Evolutionary conservation across 2,329 filamentous ascomycete genomes (phyloP), one percentile per base, ranked within the genome.

Genomic region (Fusarium mundagurra): DNA sequence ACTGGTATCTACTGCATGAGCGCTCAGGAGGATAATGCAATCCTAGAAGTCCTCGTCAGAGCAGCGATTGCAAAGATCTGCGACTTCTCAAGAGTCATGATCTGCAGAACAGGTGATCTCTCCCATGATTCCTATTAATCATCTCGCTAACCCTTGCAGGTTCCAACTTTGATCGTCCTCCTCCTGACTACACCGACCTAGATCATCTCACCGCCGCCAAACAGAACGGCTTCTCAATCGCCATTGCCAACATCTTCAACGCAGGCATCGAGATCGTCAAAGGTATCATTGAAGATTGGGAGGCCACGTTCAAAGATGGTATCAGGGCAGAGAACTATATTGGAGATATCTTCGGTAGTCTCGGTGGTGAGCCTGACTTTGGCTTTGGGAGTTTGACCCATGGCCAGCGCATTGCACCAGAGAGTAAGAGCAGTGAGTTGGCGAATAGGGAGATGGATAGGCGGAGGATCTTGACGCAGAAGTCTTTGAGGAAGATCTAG

Each of bases 21-120:
- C 4, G 92, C 92, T 0, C 92, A 94, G 80, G 92, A 94, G 81
- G 92, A 94, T 79, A 93, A 91, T 76, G 92, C 92, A 1, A 88
- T 88, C 1, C 86, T 94, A 2, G 91, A 92, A 75, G 91, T 88
- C 10, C 83, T 94, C 34, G 81, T 93, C 27, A 88, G 92, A 18
- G 87, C 87, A 4, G 88, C 90, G 0, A 81, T 88, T 29, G 84
- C 85, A 71, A 86, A 88, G 6, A 77, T 89, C 9, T 88, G 91
- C 8, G 92, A 94, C 79, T 94, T 92, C 80, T 81, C 85, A 10
- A 87, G 92, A 7, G 87, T 92, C 71, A 91, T 94, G 62, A 82
- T 94, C 67, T 89, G 94, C 87, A 87, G 92, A 34, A 90, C 91
- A 1, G 87, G 86, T 86, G 71, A 12, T 7, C 11, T 3, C 1